Evolutionary conservation across 1,284 basidiomycete genomes (phyloP).

Genomic region (Sporisorium graminicola): DNA sequence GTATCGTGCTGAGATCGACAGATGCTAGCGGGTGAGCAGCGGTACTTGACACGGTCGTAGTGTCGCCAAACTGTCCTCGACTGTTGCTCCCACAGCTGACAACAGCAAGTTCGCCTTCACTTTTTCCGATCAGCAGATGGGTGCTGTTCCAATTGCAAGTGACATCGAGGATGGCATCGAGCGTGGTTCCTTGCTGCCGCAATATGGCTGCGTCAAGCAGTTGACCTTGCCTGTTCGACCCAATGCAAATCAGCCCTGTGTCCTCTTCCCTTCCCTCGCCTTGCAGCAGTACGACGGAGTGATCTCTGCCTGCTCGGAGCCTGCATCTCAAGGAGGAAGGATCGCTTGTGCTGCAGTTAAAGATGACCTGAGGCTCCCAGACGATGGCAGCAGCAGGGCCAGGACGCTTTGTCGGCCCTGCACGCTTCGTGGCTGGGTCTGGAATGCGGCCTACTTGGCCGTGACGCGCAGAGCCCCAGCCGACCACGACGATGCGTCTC

Average conservation of each 20-base stretch:
- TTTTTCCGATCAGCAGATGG: constrained; percentile 10
- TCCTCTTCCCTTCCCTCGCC: neutral
- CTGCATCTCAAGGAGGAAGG: neutral
- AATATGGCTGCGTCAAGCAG: constrained; percentile 4
- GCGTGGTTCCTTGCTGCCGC: neutral
- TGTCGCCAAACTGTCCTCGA: constrained; percentile 38
- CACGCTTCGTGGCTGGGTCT: neutral
- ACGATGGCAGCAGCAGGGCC: constrained; percentile 24
- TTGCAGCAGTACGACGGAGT: constrained; percentile 25
- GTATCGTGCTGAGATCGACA: constrained; percentile 9
- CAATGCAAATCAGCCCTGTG: constrained; percentile 12
- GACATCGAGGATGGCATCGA: constrained; percentile 15
- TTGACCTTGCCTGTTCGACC: constrained; percentile 38
- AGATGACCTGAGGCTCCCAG: constrained; percentile 35
- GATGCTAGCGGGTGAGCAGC: neutral
- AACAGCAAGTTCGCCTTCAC: neutral
- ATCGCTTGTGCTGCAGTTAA: constrained; percentile 12
- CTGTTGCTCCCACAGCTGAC: constrained; percentile 39
- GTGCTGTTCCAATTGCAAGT: constrained; percentile 52
- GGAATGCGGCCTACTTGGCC: constrained; percentile 33
- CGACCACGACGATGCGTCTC: constrained; percentile 17
- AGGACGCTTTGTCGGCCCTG: constrained; percentile 10
- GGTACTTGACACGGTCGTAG: neutral
- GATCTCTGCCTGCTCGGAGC: constrained; percentile 37
- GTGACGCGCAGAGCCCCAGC: constrained; percentile 49